phyloP scores from a whole-genome alignment of 2,329 filamentous ascomycete species.

The Hypoxylon rubiginosum region DNA sequence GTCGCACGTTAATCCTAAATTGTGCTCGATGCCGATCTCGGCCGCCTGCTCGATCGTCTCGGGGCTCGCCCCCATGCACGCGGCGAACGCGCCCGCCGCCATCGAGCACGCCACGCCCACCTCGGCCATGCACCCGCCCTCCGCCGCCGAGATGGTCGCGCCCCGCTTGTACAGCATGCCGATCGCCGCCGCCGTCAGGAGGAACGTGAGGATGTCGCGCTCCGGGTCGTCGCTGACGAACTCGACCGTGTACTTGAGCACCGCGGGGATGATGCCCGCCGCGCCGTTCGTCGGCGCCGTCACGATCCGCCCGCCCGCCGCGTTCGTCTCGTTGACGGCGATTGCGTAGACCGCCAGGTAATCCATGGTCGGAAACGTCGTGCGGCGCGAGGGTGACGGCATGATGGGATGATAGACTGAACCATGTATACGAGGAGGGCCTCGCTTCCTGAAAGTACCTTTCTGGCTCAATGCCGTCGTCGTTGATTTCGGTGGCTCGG shows the following conservation, averaged over 20 bases:
- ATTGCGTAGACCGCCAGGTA: slow-evolving; percentile 65
- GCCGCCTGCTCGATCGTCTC: slow-evolving; percentile 66
- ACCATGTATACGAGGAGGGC: slow-evolving; percentile 60
- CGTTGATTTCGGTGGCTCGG: slow-evolving; percentile 20
- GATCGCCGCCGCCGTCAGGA: slow-evolving; percentile 63
- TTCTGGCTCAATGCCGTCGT: slow-evolving; percentile 39
- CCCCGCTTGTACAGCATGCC: slow-evolving; percentile 68
- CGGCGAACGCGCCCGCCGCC: slow-evolving; percentile 65
- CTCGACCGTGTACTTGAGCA: slow-evolving; percentile 64
- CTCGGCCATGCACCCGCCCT: slow-evolving; percentile 68
- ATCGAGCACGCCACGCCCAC: slow-evolving; percentile 66
- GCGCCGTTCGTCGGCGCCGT: slow-evolving; percentile 66
- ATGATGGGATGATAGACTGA: slow-evolving; percentile 61
- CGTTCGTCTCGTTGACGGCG: slow-evolving; percentile 67
- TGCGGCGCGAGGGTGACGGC: slow-evolving; percentile 61
- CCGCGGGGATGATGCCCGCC: slow-evolving; percentile 64
- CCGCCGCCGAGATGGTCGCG: slow-evolving; percentile 65
- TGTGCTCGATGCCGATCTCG: slow-evolving; percentile 67
- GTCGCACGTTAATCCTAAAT: slow-evolving; percentile 64
- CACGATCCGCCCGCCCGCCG: slow-evolving; percentile 64
- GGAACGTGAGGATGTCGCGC: slow-evolving; percentile 63
- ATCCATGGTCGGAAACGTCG: slow-evolving; percentile 64
- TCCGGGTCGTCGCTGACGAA: slow-evolving; percentile 65
- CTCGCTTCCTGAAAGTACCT: slow-evolving; percentile 46
- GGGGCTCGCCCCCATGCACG: slow-evolving; percentile 65